phyloP scores from a whole-genome alignment of 2,329 filamentous ascomycete species.

The Paecilomyces dactylethromorphus region DNA sequence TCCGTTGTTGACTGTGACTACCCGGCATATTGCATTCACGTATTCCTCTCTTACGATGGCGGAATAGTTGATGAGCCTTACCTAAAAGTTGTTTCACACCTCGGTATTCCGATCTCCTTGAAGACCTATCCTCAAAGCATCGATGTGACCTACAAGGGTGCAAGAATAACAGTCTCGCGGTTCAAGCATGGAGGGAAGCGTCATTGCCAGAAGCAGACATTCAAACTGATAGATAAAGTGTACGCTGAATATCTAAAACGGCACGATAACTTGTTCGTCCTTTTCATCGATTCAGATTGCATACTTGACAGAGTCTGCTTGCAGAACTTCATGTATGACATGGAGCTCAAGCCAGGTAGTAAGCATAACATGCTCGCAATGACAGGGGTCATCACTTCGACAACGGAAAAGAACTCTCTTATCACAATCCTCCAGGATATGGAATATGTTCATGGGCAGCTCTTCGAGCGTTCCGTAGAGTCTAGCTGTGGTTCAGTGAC shows the following conservation, averaged over 20 bases:
- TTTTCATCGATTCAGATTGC: constrained; percentile 97
- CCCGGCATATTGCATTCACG: constrained; percentile 82
- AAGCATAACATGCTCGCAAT: constrained; percentile 91
- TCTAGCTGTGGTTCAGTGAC: constrained; percentile 91
- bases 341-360: constrained; percentile 93
- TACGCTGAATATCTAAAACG: constrained; percentile 79
- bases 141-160: constrained; percentile 75
- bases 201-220: constrained; percentile 88
- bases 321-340: constrained; percentile 97
- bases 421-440: constrained; percentile 94
- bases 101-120: constrained; percentile 68
- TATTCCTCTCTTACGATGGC: constrained; percentile 93
- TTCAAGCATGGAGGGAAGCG: constrained; percentile 93
- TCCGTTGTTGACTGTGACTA: constrained; percentile 94
- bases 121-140: constrained; percentile 82
- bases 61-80: constrained; percentile 85
- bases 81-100: constrained; percentile 73
- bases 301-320: constrained; percentile 86
- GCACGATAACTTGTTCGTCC: constrained; percentile 87
- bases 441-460: constrained; percentile 95
- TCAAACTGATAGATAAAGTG: constrained; percentile 86
- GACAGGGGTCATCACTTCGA: constrained; percentile 95
- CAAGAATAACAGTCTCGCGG: constrained; percentile 81
- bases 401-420: constrained; percentile 77
- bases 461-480: constrained; percentile 93